Percentiles rank a stretch among this genome's conserved stretches.
Evolutionary conservation across 202 grass and related monocot genomes (phyloP).

Genomic region (Digitaria exilis): DNA sequence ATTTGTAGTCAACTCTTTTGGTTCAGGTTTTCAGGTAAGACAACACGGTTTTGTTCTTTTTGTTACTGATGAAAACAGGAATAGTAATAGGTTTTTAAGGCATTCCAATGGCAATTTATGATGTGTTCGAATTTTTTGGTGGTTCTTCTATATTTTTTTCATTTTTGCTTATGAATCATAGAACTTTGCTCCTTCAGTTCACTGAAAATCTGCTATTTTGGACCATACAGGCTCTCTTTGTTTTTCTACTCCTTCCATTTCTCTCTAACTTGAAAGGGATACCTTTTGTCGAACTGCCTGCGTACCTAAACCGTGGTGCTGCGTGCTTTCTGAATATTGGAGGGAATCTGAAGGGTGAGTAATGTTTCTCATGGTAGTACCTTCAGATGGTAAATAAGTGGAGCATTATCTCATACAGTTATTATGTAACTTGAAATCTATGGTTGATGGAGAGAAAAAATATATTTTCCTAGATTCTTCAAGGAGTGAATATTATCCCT

Average conservation of each 20-base stretch:
- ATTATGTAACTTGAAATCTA: slow-evolving; percentile 21
- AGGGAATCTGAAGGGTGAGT: slow-evolving; percentile 67
- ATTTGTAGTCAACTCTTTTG: slow-evolving; percentile 96
- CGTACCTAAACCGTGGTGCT: slow-evolving; percentile 73
- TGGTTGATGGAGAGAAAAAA: neutral
- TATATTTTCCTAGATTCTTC: neutral
- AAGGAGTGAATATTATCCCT: neutral
- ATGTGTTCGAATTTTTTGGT: neutral
- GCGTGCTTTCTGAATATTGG: slow-evolving; percentile 91
- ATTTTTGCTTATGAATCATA: slow-evolving; percentile 20
- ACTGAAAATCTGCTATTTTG: slow-evolving; percentile 37
- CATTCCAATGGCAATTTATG: neutral
- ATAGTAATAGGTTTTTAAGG: neutral
- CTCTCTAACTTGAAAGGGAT: slow-evolving; percentile 92
- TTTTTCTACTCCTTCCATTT: slow-evolving; percentile 83
- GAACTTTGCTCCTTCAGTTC: slow-evolving; percentile 23
- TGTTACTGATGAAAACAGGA: slow-evolving; percentile 18
- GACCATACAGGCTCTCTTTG: slow-evolving; percentile 81
- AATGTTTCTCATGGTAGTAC: slow-evolving; percentile 10
- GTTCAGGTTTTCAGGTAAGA: slow-evolving; percentile 92
- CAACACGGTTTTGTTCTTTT: neutral
- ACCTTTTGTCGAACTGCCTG: slow-evolving; percentile 71
- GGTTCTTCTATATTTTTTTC: slow-evolving; percentile 8
- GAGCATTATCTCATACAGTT: neutral
- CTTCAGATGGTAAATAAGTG: slow-evolving; percentile 24